Base-by-base conservation (phyloP, 2,329 filamentous ascomycete species). In the Botrytis hyacinthi region DNA sequence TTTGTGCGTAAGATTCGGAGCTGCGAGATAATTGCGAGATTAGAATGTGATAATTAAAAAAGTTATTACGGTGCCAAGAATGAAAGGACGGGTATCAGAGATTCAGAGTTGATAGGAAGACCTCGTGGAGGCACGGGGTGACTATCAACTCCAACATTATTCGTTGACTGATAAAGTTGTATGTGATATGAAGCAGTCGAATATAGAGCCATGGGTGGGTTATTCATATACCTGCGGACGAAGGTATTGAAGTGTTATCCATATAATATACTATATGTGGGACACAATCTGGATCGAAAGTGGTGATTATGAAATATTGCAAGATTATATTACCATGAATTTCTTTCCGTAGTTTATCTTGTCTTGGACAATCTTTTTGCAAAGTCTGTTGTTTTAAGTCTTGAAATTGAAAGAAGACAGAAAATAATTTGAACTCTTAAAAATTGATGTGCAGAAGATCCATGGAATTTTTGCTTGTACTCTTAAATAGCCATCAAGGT, bases 401-500 rank as follows among this genome's bases (percentile, higher is more conserved):
- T 32, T 48, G 32, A 35, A 20, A 46, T 46, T 46, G 4, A 35
- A 57, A 54, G 42, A 67, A 57, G 32, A 57, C 14, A 2, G 6
- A 67, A 44, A 26, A 29, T 7, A 20, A 57, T 67, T 32, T 42
- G 35, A 42, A 37, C 6, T 14, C n/a, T 32, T 57, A 32, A 32
- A 29, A 68, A 42, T 16, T 14, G 35, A 32, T 57, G 26, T 29
- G 48, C 5, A n/a, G 48, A 57, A 22, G 26, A 29, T 68, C 26
- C n/a, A 70, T 54, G 32, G 29, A 72, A 54, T 32, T 44, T 42
- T 72, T 32, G 40, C 29, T 67, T n/a, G 7, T 40, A 20, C 37
- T 57, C 22, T 69, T 57, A 46, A 67, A 20, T 72, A 59, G 37
- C 70, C 61, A 72, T 46, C 70, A 72, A 67, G 46, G 70, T 72